These are phyloP conservation scores for Corrigiola litoralis DNA, from an alignment of 179 eudicot species.

Conservation along the genomic window DNA sequence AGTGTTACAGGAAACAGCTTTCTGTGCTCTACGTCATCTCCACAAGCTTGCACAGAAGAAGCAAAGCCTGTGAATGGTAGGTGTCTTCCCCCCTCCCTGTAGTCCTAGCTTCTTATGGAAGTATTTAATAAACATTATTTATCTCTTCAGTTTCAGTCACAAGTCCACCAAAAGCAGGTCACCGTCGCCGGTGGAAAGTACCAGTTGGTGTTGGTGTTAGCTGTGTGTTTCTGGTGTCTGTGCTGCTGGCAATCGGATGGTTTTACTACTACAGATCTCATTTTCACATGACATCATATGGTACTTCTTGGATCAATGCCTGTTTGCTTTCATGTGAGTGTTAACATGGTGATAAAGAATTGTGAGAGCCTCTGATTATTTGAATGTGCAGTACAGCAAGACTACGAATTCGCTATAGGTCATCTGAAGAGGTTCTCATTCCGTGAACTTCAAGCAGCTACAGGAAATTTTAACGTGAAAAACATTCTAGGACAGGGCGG, in stretches of 20 bases:
- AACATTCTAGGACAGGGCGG: constrained; percentile 89
- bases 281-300: constrained; percentile 51
- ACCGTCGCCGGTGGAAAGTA: constrained; percentile 47
- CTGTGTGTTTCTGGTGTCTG: constrained; percentile 52
- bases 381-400: constrained; percentile 76
- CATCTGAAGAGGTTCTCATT: constrained; percentile 75
- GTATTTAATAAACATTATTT: neutral
- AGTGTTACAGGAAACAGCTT: constrained; percentile 76
- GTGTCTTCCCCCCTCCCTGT: neutral
- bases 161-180: constrained; percentile 28
- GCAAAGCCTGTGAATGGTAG: constrained; percentile 56
- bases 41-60: constrained; percentile 45
- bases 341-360: neutral
- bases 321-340: neutral
- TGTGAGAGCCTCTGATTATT: constrained; percentile 7
- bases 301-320: constrained; percentile 30
- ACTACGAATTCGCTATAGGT: constrained; percentile 68
- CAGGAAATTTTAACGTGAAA: constrained; percentile 60
- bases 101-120: neutral
- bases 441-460: constrained; percentile 82
- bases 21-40: constrained; percentile 64
- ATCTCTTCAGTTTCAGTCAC: constrained; percentile 39
- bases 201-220: constrained; percentile 54
- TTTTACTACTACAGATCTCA: constrained; percentile 72
- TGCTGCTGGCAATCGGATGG: constrained; percentile 56